Evolutionary conservation across 768 basidiomycete genomes (phyloP).

Genomic region (Xerocomellus intermedius): DNA sequence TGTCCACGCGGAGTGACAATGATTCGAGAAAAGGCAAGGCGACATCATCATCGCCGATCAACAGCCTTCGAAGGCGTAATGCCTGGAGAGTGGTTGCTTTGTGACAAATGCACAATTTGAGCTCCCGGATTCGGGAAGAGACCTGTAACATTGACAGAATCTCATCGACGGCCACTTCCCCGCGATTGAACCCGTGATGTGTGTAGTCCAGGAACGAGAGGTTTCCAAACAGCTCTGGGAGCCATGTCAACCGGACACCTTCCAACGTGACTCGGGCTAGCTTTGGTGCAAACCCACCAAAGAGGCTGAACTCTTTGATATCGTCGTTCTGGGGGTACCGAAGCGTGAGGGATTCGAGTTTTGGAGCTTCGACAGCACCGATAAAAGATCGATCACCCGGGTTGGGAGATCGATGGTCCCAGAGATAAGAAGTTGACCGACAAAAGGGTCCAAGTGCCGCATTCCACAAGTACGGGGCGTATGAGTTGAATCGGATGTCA

Average conservation of each 20-base stretch:
- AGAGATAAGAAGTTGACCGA: conserved; percentile 28
- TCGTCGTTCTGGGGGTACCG: conserved; percentile 67
- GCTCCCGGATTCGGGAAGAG: conserved; percentile 50
- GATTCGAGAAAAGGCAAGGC: conserved; percentile 45
- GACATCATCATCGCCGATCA: conserved; percentile 33
- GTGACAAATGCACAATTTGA: conserved; percentile 54
- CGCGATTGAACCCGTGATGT: conserved; percentile 66
- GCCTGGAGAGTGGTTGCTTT: conserved; percentile 26
- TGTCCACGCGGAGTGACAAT: conserved; percentile 51
- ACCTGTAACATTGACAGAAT: conserved; percentile 56
- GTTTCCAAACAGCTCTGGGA: conserved; percentile 59
- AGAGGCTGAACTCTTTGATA: conserved; percentile 62
- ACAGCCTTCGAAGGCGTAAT: conserved; percentile 9
- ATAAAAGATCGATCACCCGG: conserved; percentile 3
- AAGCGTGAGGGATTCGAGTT: conserved; percentile 55
- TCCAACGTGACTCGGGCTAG: conserved; percentile 57
- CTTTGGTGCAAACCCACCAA: conserved; percentile 58
- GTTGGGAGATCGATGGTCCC: conserved; percentile 22
- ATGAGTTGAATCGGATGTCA: conserved; percentile 51
- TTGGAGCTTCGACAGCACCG: conserved; percentile 36
- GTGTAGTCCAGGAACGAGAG: conserved; percentile 67
- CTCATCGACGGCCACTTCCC: conserved; percentile 55
- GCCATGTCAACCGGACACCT: conserved; percentile 63
- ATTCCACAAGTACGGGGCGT: conserved; percentile 67
- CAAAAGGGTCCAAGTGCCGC: conserved; percentile 59